Base-by-base conservation (phyloP, 176 grass and related monocot species). In the Zoysia pacifica region DNA sequence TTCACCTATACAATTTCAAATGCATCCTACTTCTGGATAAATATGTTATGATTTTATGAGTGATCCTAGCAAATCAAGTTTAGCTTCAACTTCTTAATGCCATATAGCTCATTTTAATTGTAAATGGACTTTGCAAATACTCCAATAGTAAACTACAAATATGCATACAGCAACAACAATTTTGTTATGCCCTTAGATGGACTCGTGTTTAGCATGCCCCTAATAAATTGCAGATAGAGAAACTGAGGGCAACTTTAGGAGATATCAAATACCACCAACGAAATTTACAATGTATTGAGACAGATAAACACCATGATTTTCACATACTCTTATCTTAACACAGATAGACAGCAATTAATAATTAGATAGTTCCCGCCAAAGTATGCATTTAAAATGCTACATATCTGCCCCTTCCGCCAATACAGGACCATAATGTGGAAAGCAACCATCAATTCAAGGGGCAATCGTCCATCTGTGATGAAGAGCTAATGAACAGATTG, bases 241-340 rank as follows among this genome's bases (percentile, higher is more conserved):
- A 84, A 70, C 12, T 84, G 69, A 75, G 36, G 16, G 37, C 51
- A 73, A 61, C 45, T 67, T 9, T 2, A 15, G 9, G 19, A 5
- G 66, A 38, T 28, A 28, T 28, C 28, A 28, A 28, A 28, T 36
- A 67, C 18, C 13, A 66, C 10, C 1, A 48, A 83, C 65, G 10
- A 54, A 75, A 51, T 88, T 79, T 63, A 75, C 75, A 84, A 68
- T 75, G 11, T 20, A 62, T 20, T 62, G 62, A 38, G 53, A 70
- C 14, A 4, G 11, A 18, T 15, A 75, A 12, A 28, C 28, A 28
- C 7, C 38, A 20, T 2, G 4, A 70, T 70, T 18, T 43, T 43
- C 71, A 75, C 28, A 28, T 52, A 39, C 28, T 69, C 70, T 67
- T 47, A 69, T 28, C 28, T 28, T 28, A 28, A 63, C 43, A 76